These are phyloP conservation scores for Giardia muris DNA, from an alignment of 208 protist species.

Conservation along the genomic window DNA sequence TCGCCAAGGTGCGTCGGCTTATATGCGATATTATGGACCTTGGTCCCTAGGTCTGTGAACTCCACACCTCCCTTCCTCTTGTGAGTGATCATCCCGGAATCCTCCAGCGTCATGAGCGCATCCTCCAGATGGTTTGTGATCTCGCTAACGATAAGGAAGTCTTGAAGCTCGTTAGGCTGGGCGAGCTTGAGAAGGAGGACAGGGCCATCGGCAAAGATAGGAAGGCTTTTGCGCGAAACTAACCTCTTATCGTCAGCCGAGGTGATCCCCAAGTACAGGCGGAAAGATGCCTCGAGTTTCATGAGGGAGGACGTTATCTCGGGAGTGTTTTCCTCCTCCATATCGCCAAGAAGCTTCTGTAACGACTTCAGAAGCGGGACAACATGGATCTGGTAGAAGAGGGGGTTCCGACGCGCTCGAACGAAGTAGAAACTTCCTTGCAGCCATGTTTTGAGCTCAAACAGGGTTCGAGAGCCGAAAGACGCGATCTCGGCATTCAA, in stretches of 20 bases:
- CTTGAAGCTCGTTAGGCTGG: neutral
- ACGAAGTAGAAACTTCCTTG: neutral
- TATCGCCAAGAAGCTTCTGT: neutral
- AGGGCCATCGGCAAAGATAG: neutral
- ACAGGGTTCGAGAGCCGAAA: neutral
- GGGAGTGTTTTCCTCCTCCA: neutral
- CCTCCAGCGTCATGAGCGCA: neutral
- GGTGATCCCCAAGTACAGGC: neutral
- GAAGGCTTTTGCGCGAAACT: neutral
- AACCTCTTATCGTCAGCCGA: neutral
- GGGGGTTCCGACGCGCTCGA: constrained; percentile 11
- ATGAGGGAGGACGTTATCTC: neutral
- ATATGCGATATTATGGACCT: neutral
- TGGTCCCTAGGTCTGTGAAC: neutral
- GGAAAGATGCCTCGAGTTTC: neutral
- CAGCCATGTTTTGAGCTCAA: constrained; percentile 17
- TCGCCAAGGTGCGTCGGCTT: neutral
- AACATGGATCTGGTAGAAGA: neutral
- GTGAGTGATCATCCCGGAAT: neutral
- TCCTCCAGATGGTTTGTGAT: neutral
- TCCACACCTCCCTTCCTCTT: neutral
- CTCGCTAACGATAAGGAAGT: neutral
- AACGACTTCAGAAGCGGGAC: neutral
- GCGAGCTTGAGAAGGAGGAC: neutral
- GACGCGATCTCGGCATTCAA: neutral